Evolutionary conservation across 371 early-diverging fungal genomes (phyloP).

Genomic region (Zopfochytrium polystomum): DNA sequence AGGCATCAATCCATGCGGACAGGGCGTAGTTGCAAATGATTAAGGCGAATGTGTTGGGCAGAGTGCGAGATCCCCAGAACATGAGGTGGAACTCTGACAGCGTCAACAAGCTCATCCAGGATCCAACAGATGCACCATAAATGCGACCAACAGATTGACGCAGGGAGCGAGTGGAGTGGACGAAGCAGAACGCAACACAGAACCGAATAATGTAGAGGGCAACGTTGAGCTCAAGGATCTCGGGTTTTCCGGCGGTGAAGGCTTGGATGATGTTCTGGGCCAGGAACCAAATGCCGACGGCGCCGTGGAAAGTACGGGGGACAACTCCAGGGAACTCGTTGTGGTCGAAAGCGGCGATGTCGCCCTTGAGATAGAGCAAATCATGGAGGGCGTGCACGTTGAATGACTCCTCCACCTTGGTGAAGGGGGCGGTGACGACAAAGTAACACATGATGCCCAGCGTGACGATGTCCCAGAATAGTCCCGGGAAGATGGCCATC

Average conservation of each 20-base stretch:
- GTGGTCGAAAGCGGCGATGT: conserved; percentile 41
- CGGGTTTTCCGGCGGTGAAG: conserved; percentile 10
- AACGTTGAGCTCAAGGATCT: no score
- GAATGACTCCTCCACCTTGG: conserved; percentile 96
- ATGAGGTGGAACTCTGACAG: conserved; percentile 79
- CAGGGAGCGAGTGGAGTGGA: conserved; percentile 18
- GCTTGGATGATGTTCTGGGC: conserved; percentile 7
- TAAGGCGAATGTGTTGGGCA: conserved; percentile 85
- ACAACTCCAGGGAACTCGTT: conserved; percentile 87
- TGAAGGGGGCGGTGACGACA: conserved; percentile 61
- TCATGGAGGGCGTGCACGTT: conserved; percentile 90
- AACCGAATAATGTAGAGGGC: conserved; percentile 16
- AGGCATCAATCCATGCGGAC: conserved; percentile 26
- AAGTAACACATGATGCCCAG: conserved; percentile 6
- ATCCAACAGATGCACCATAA: conserved; percentile 59
- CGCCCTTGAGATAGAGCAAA: conserved; percentile 49
- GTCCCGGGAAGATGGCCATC: not conserved
- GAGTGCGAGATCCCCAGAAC: conserved; percentile 83
- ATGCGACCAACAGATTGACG: conserved; percentile 15
- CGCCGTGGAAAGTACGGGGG: conserved; percentile 85
- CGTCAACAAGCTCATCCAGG: conserved; percentile 59
- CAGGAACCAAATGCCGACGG: conserved; percentile 42
- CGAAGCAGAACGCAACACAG: conserved; percentile 11
- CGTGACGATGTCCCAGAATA: conserved; percentile 1
- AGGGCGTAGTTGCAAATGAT: conserved; percentile 49